Evolutionary conservation across 164 flowering plant species (phyloP), one percentile per base, ranked within the genome.

Genomic region (Taxillus chinensis): DNA sequence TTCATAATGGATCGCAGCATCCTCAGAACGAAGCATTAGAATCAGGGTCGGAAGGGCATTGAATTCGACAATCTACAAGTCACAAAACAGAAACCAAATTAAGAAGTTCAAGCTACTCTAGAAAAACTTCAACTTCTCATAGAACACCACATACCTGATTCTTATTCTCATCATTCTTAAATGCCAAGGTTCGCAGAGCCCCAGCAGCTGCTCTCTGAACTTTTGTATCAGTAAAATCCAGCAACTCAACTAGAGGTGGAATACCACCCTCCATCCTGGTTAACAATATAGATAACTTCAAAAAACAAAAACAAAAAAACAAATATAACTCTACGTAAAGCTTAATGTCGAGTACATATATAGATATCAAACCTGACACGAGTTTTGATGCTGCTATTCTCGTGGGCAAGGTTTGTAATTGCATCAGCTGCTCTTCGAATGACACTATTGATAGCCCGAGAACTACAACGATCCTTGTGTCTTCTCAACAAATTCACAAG

Each of bases 171-270:
- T 95, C 99, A 71, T 95, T 95, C 69, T 95, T 95, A 70, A 95
- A 95, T 39, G 99, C 98, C 73, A 95, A 69, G 37, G 99, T 95
- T 69, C 99, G 73, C 55, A 95, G 68, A 17, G 99, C 92, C 55
- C 99, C 99, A 65, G 99, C 96, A 68, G 95, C 98, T 72, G 99
- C 98, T 77, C 96, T 79, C 75, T 95, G 96, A 63, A 95, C 98
- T 79, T 91, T 95, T 53, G 86, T 59, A 75, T 95, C 99, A 64
- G 78, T 60, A 68, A 81, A 95, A 45, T 86, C 88, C 62, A 95
- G 95, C 83, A 95, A 71, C 73, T 89, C 95, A 73, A 95, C 98
- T 53, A 95, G 92, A 59, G 96, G 99, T 7, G 96, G 99, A 76
- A 95, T 91, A 39, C 96, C 99, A 64, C 96, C 96, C 77, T 95